Evolutionary conservation across 371 early-diverging fungal species (phyloP).

Genomic region (Actinomortierella ambigua): DNA sequence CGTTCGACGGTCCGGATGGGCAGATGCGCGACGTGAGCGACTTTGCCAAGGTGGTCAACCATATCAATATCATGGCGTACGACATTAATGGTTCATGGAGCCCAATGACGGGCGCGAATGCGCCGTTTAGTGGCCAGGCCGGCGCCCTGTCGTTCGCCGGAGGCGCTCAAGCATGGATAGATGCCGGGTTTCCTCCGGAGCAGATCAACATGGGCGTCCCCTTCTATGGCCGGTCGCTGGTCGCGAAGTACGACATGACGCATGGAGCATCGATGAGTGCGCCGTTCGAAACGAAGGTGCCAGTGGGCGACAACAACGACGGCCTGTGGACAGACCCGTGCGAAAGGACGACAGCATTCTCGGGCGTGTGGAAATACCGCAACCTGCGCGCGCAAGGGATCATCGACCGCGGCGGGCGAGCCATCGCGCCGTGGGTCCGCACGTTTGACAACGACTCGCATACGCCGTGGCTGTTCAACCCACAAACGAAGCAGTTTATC

Average conservation of each 20-base stretch:
- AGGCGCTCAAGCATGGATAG: conserved; percentile 53
- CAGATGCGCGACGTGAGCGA: conserved; percentile 63
- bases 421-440: conserved; percentile 65
- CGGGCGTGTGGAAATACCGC: conserved; percentile 71
- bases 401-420: conserved; percentile 53
- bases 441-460: conserved; percentile 59
- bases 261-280: conserved; percentile 15
- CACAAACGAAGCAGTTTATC: conserved; percentile 56
- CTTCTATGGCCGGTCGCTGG: conserved; percentile 64
- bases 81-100: conserved; percentile 57
- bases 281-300: conserved; percentile 25
- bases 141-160: conserved; percentile 23
- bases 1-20: conserved; percentile 60
- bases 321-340: conserved; percentile 63
- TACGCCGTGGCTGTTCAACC: conserved; percentile 74
- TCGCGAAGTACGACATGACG: conserved; percentile 28
- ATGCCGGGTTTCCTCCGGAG: conserved; percentile 62
- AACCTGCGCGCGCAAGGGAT: conserved; percentile 69
- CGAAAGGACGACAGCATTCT: conserved; percentile 38
- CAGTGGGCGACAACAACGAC: conserved; percentile 57
- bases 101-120: conserved; percentile 63
- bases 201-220: conserved; percentile 68
- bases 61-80: conserved; percentile 65
- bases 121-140: conserved; percentile 54
- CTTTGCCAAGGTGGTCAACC: conserved; percentile 62